Conservation (phyloP, 2,329 filamentous ascomycete genomes). For the Teratosphaeria destructans region DNA sequence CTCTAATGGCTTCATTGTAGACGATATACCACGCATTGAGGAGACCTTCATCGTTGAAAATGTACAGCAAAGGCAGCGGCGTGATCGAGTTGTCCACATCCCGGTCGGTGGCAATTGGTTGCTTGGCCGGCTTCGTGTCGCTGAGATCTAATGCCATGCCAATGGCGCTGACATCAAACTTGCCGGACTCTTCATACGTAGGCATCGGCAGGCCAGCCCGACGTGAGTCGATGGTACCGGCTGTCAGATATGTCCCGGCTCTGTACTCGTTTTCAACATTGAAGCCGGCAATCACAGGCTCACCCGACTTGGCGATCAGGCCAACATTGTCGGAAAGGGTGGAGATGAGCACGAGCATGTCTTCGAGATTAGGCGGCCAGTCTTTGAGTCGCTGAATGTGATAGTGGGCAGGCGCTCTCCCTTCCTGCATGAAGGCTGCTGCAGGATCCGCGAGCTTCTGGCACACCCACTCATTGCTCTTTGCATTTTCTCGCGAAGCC, state of each 20-base stretch:
- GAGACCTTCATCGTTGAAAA: conserved; percentile 80
- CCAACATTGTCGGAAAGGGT: conserved; percentile 72
- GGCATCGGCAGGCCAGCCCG: conserved; percentile 58
- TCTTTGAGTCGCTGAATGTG: conserved; percentile 66
- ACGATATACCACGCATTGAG: conserved; percentile 84
- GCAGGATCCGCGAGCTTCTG: conserved; percentile 56
- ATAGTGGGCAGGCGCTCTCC: conserved; percentile 57
- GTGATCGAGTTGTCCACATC: conserved; percentile 69
- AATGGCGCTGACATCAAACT: conserved; percentile 67
- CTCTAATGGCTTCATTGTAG: conserved; percentile 74
- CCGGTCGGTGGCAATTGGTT: conserved; percentile 41
- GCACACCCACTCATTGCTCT: conserved; percentile 52
- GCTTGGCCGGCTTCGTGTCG: conserved; percentile 26
- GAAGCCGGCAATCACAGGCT: conserved; percentile 2
- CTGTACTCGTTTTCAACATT: conserved; percentile 2
- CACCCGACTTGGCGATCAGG: conserved; percentile 62
- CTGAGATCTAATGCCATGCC: conserved; percentile 63
- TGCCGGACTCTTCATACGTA: conserved; percentile 52
- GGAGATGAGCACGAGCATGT: conserved; percentile 72
- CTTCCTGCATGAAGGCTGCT: conserved; percentile 58
- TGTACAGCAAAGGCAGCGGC: conserved; percentile 73
- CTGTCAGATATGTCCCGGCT: conserved; percentile 35
- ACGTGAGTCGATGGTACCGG: conserved; percentile 60
- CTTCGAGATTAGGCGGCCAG: conserved; percentile 69
- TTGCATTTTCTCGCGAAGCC: conserved; percentile 53